Conservation (phyloP, 768 basidiomycete genomes). For the Lactarius psammicola region DNA sequence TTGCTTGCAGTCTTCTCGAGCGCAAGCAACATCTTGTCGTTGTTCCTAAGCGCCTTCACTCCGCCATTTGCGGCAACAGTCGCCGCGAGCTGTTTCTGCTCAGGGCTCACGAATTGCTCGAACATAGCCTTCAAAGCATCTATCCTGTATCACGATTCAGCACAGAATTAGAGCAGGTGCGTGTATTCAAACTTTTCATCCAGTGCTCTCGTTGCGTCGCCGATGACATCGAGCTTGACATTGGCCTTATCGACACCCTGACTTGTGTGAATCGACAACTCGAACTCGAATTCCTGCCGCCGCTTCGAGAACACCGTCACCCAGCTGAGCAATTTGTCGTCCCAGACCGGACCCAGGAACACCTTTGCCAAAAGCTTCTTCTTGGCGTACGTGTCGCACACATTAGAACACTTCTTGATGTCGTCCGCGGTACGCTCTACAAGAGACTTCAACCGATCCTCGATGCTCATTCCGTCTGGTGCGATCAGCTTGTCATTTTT, state of each 20-base stretch:
- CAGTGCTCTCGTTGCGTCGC: conserved; percentile 16
- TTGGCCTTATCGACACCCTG: conserved; percentile 22
- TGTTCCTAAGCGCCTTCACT: conserved; percentile 24
- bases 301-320: conserved; percentile 31
- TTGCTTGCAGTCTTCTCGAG: conserved; percentile 29
- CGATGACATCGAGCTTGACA: conserved; percentile 23
- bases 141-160: conserved; percentile 21
- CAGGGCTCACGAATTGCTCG: conserved; percentile 21
- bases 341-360: conserved; percentile 35
- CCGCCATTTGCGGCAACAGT: conserved; percentile 32
- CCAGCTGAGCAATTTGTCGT: conserved; percentile 32
- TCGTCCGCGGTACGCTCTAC: conserved; percentile 33
- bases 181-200: conserved; percentile 27
- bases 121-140: conserved; percentile 25
- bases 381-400: conserved; percentile 37
- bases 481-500: conserved; percentile 34
- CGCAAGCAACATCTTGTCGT: conserved; percentile 27
- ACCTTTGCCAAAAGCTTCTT: conserved; percentile 35
- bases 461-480: conserved; percentile 37
- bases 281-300: conserved; percentile 34
- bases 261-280: conserved; percentile 34
- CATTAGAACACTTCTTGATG: conserved; percentile 37
- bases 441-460: conserved; percentile 37
- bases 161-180: background rate
- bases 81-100: conserved; percentile 21